These are phyloP conservation scores for Phialophora macrospora DNA, from an alignment of 2,329 filamentous ascomycete species.

Conservation along the genomic window DNA sequence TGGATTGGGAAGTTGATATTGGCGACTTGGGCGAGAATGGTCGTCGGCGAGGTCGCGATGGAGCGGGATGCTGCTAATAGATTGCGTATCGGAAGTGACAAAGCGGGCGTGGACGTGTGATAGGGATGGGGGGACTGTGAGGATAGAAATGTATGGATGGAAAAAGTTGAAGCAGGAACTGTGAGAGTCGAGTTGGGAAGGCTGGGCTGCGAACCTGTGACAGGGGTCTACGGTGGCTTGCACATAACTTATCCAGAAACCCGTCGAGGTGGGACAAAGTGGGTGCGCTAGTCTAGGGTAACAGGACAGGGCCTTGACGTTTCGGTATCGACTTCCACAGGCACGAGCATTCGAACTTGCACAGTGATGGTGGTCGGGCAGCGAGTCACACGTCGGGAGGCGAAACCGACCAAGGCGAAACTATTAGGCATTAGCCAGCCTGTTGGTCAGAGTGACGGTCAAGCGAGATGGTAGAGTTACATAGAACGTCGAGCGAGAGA, in stretches of 20 bases:
- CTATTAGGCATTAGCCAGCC: constrained; percentile 4
- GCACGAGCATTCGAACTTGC: not conserved
- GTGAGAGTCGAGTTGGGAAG: constrained; percentile 22
- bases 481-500: not conserved
- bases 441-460: constrained; percentile 8
- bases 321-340: not conserved
- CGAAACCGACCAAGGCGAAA: not conserved
- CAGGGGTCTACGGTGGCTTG: constrained; percentile 5
- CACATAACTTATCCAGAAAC: constrained; percentile 6
- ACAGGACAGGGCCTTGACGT: not conserved
- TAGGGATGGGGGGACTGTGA: constrained; percentile 19
- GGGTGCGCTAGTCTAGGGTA: not conserved
- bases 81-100: constrained; percentile 19
- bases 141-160: constrained; percentile 21
- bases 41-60: constrained; percentile 5
- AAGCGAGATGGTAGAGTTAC: constrained; percentile 26
- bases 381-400: constrained; percentile 5
- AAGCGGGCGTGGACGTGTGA: constrained; percentile 17
- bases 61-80: constrained; percentile 2
- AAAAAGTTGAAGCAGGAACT: constrained; percentile 23
- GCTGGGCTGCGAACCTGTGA: constrained; percentile 20
- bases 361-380: constrained; percentile 8
- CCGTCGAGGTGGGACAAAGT: constrained; percentile 16
- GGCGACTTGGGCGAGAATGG: constrained; percentile 5
- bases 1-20: constrained; percentile 21